Base-by-base conservation (phyloP, 2,329 filamentous ascomycete species). In the Arachnopeziza araneosa region DNA sequence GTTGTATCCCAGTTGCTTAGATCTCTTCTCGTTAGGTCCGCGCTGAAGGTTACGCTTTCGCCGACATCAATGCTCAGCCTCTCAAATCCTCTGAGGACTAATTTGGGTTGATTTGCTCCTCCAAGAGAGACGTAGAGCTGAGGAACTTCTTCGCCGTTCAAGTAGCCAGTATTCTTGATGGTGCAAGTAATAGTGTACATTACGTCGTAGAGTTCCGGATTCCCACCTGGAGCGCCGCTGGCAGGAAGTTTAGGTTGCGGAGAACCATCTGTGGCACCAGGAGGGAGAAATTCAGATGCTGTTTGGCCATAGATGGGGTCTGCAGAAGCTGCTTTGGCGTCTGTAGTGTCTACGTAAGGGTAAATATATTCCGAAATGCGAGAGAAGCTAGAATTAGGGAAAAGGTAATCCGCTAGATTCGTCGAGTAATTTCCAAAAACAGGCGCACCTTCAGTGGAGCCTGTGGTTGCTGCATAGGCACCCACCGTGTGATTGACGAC, bases 1-100 rank as follows among this genome's bases (percentile, higher is more conserved):
- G 71, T 79, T 0, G 83, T 78, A 67, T 96, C 90, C 93, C 93
- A 97, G 77, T 92, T 95, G 72, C 88, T 91, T 59, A 97, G 67
- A 70, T 97, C 93, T 59, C 91, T 85, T 49, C 93, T 83, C 6
- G 86, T 92, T 58, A 97, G 75, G 19, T 86, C 81, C 0, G 84
- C 86, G 0, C 74, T 79, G 78, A 95, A 96, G 1, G 80, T 83
- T 2, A 77, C 79, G 56, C 81, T 84, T 73, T 84, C 73, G n/a
- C 90, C 91, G 0, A 90, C 82, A 3, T 82, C 78, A 64, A 97
- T 86, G 55, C 79, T 80, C 60, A 96, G 74, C 53, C 91, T 84
- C 60, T 96, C 90, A 69, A 97, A 98, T 52, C 87, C 87, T 63
- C 93, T 87, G 17, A 98, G 85, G 2, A 86, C 79, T 24, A 81